These are phyloP conservation scores for Lecanosticta acicola DNA, from an alignment of 2,329 filamentous ascomycete species.

Conservation along the genomic window DNA sequence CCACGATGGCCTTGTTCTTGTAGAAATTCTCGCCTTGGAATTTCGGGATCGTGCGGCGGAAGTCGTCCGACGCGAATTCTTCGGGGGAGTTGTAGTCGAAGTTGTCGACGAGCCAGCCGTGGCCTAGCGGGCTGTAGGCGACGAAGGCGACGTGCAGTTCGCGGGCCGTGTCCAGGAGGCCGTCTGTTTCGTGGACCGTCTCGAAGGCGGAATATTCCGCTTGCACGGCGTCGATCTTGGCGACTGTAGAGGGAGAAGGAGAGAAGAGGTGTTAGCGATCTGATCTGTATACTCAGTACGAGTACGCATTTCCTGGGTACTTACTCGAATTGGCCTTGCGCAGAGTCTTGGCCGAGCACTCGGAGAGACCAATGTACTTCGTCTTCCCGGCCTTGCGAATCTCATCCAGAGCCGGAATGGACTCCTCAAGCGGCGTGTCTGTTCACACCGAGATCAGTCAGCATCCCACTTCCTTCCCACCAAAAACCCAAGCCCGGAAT, in stretches of 20 bases:
- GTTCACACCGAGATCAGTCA: background rate
- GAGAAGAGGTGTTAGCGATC: too few relatives aligned
- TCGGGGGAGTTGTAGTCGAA: conserved; percentile 33
- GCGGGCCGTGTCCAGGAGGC: conserved; percentile 39
- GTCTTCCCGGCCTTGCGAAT: conserved; percentile 48
- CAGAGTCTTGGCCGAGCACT: conserved; percentile 43
- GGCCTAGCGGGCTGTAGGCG: conserved; percentile 36
- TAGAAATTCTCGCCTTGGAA: conserved; percentile 29
- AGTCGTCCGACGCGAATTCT: conserved; percentile 33
- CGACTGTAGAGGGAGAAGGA: conserved; percentile 25
- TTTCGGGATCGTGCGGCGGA: conserved; percentile 24
- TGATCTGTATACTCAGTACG: too few relatives aligned
- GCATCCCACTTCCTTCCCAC: too few relatives aligned
- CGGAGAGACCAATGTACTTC: conserved; percentile 46
- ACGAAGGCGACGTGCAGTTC: conserved; percentile 42
- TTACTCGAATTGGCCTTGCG: conserved; percentile 40
- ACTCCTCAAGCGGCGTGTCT: conserved; percentile 45
- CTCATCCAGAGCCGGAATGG: conserved; percentile 44
- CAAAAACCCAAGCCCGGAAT: too few relatives aligned
- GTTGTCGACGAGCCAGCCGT: conserved; percentile 39
- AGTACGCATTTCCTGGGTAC: too few relatives aligned
- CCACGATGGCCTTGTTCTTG: conserved; percentile 26
- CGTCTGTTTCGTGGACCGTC: conserved; percentile 42
- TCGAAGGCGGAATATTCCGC: conserved; percentile 48
- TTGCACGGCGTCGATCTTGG: conserved; percentile 47